Evolutionary conservation across 441 rosid species (phyloP), one percentile per base, ranked within the genome.

Genomic region (Pelargonium myrrhifolium): DNA sequence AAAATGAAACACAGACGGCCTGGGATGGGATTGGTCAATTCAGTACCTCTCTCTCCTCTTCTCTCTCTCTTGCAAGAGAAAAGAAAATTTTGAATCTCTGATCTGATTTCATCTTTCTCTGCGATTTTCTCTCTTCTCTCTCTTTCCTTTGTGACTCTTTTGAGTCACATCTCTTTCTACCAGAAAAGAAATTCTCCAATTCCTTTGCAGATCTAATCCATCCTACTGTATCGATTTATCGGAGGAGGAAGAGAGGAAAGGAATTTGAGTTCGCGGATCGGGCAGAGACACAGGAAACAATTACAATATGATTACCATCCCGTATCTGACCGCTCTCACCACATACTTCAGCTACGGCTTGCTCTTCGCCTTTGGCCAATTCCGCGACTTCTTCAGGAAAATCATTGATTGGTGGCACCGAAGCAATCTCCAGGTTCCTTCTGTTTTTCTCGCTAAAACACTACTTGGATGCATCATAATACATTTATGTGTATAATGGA

Each of bases 261-360:
- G 56, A 15, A 51, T n/a, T 45, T 15, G 56, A 51, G 6, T 18
- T 51, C 56, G 17, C 21, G 6, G 56, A 51, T 51, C 58, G 58
- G 15, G 6, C 12, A 3, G n/a, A 49, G 18, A n/a, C 56, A 12
- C 56, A 49, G 20, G 15, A 49, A 17, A 17, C 58, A 51, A 21
- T 51, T 3, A 17, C 75, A 17, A 74, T 37, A 90, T 91, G 98
- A 86, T 92, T 35, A 78, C 93, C 53, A 82, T 92, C 9, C 96
- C 95, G 47, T 92, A 92, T 76, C 67, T 89, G 45, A 87, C 98
- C 37, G 98, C 95, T 14, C 72, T 92, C 56, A 79, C 86, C 2
- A 89, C 96, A 20, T 89, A 87, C 76, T 89, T 89, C 72, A 89
- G 98, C 83, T 92, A 88, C 40, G 98, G 95, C 0, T 79, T 89